Evolutionary conservation across 768 basidiomycete species (phyloP), one percentile per base, ranked within the genome.

Genomic region (Lentinula detonsa): DNA sequence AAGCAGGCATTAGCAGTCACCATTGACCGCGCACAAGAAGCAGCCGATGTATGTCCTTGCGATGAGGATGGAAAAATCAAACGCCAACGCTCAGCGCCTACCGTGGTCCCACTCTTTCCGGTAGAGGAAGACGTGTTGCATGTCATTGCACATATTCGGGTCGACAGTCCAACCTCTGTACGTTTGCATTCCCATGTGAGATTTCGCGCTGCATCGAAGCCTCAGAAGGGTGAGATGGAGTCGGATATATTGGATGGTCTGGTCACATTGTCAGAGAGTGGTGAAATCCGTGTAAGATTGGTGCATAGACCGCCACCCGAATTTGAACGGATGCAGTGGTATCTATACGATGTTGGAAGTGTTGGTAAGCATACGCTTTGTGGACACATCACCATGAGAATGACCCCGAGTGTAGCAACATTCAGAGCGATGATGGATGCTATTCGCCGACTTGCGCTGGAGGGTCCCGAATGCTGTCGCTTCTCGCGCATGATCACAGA

Each of bases 121-220:
- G 68, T 75, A 43, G 70, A 74, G 0, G 74, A 74, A 37, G 72
- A 79, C 21, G 64, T 69, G 2, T 68, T 68, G 3, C 74, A 76
- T 8, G 75, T 86, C 43, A 75, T 76, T 53, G 85, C 84, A 7
- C 76, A 78, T 56, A 75, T 87, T 53, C 75, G 87, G 37, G 77
- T 87, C 4, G 87, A 88, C 63, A 71, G 79, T 5, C 73, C 69
- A 11, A 77, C 74, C 2, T 59, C 77, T 4, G 75, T 85, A 34
- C 75, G 86, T 1, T 71, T 88, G n/a, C 85, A 87, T 64, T 86
- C 83, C 5, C 86, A 88, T 69, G 81, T 88, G 34, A 80, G 87
- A 15, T 70, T 88, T 3, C 82, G 82, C 65, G 81, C 85, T 5
- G 78, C 81, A 0, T 86, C 85, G 1, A 78, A 79, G 60, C 75